Evolutionary conservation across 2,329 filamentous ascomycete genomes (phyloP).

Genomic region (Aspergillus sp.): DNA sequence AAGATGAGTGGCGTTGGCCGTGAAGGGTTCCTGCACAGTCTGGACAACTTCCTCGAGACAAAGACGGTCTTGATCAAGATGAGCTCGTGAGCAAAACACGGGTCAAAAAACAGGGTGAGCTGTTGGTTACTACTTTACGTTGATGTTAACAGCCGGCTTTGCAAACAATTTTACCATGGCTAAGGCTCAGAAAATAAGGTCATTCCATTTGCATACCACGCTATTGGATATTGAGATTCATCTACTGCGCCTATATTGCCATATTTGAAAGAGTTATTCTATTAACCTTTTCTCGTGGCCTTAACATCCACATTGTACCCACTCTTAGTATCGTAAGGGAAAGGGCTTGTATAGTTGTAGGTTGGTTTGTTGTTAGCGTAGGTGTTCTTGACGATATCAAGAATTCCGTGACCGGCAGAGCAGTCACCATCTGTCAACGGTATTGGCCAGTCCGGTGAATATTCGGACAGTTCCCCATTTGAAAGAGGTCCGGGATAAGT

Average conservation of each 20-base stretch:
- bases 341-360: constrained; percentile 37
- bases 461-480: constrained; percentile 25
- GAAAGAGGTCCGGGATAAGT: constrained; percentile 54
- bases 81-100: background rate
- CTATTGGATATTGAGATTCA: background rate
- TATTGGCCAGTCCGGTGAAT: constrained; percentile 29
- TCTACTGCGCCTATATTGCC: background rate
- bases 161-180: background rate
- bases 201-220: background rate
- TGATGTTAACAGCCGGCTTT: background rate
- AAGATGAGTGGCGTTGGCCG: background rate
- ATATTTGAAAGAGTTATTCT: background rate
- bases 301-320: constrained; percentile 23
- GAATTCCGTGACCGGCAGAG: constrained; percentile 37
- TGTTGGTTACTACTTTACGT: background rate
- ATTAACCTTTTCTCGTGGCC: constrained; percentile 20
- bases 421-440: constrained; percentile 30
- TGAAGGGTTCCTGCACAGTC: constrained; percentile 32
- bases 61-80: constrained; percentile 30
- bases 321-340: constrained; percentile 22
- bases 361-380: constrained; percentile 28
- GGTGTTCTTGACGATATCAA: constrained; percentile 34
- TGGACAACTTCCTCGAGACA: constrained; percentile 37
- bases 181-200: too few relatives aligned
- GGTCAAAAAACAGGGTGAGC: background rate